phyloP scores from a whole-genome alignment of 2,329 filamentous ascomycete species.

The Pseudofabraea citricarpa region DNA sequence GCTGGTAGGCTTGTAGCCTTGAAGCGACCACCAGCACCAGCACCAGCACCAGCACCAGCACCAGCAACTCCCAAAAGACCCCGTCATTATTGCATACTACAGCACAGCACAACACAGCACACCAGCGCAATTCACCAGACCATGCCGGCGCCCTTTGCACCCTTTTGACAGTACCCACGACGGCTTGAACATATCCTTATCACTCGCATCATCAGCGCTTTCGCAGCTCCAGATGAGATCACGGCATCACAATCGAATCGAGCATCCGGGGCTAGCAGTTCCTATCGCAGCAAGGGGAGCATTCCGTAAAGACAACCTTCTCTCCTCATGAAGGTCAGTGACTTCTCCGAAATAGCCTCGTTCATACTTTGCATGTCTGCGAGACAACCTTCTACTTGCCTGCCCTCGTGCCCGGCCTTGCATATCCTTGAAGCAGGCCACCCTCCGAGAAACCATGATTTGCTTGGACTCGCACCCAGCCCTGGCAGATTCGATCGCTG shows the following conservation, averaged over 20 bases:
- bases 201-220: no score
- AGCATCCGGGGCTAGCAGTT: constrained; percentile 22
- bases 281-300: constrained; percentile 22
- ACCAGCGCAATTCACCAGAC: no score
- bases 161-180: no score
- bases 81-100: no score
- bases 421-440: constrained; percentile 13
- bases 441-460: constrained; percentile 13
- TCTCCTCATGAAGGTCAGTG: constrained; percentile 28
- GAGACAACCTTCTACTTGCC: neutral
- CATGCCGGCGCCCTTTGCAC: no score
- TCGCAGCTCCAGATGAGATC: constrained; percentile 25
- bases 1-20: no score
- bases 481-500: constrained; percentile 13
- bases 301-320: constrained; percentile 15
- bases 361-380: neutral
- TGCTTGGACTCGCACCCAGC: constrained; percentile 5
- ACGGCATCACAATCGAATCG: constrained; percentile 17
- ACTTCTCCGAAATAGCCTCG: neutral
- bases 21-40: no score
- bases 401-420: constrained; percentile 2
- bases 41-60: no score
- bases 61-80: no score
- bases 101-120: no score
- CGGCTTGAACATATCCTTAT: no score